Base-by-base conservation (phyloP, 2,329 filamentous ascomycete genomes). In the Colletotrichum ledebouriae region DNA sequence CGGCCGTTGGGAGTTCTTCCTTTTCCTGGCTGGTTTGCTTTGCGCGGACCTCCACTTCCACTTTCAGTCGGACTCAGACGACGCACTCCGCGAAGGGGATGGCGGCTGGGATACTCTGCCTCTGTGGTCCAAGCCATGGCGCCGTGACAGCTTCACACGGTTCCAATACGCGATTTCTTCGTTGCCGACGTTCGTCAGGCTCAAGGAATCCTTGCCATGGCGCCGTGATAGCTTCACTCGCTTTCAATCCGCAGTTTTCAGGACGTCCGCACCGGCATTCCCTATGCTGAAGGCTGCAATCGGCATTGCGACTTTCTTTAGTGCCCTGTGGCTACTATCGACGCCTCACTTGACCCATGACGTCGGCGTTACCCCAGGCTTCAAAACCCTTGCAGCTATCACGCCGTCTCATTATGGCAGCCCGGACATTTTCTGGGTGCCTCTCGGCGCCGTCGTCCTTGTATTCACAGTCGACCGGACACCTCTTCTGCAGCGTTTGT, bases 401-500 rank as follows among this genome's bases (percentile, higher is more conserved):
- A 47, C 61, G 12, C 65, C 65, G 0, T 20, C 29, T 2, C 39
- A 22, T 5, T 34, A 55, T 13, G 33, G 20, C 46, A 6, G 12
- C 11, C 60, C 53, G 4, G 53, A 59, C 7, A 12, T n/a, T 6
- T 33, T 68, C 17, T 68, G 65, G 65, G 25, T 68, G 1, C 53
- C 65, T 2, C 15, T 68, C 17, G 65, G 60, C 6, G 53, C 65
- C 7, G 47, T 56, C 3, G 39, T 63, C 50, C 55, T 59, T 15
- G 46, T 59, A 39, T 46, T 63, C n/a, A 59, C 53, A 2, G 22
- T 68, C 10, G 60, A 68, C 11, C n/a, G 53, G 12, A 25, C 4
- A 86, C 10, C 74, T 74, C 2, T 83, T 83, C 79, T 90, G 15
- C 86, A 84, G 76, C 70, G 77, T 3, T 87, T 90, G 73, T 90